Percentiles rank a stretch among this genome's conserved stretches.
Evolutionary conservation across 176 grass and related monocot species (phyloP).

Genomic region (Oryza meyeriana): DNA sequence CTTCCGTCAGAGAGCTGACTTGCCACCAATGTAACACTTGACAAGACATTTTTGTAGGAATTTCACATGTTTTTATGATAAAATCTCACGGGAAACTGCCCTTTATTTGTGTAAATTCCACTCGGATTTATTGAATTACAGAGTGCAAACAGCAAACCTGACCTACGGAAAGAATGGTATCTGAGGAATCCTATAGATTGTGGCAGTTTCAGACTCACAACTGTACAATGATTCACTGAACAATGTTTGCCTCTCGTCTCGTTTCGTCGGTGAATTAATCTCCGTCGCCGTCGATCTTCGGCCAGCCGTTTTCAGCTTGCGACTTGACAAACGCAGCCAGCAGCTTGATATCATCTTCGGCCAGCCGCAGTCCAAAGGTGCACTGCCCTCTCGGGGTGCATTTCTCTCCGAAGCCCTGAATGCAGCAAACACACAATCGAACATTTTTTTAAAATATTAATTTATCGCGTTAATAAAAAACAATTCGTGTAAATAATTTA

Average conservation of each 20-base stretch:
- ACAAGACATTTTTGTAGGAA: background rate
- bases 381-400: constrained; percentile 79
- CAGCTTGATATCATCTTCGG: constrained; percentile 79
- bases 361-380: constrained; percentile 64
- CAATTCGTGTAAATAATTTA: no score
- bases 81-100: background rate
- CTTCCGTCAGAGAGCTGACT: background rate
- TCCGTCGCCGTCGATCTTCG: constrained; percentile 54
- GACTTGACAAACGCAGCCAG: constrained; percentile 76
- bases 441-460: no score
- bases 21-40: background rate
- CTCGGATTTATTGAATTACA: no score
- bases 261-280: constrained; percentile 36
- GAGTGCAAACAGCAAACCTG: background rate
- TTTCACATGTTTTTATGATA: background rate
- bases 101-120: background rate
- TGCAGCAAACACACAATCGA: background rate
- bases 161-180: background rate
- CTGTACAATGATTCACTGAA: background rate
- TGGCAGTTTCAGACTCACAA: background rate
- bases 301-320: constrained; percentile 82
- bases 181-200: no score
- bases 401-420: constrained; percentile 80
- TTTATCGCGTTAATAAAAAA: no score
- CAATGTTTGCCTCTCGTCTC: background rate